Conservation (phyloP, 306 rosid genomes). For the Bauhinia variegata region DNA sequence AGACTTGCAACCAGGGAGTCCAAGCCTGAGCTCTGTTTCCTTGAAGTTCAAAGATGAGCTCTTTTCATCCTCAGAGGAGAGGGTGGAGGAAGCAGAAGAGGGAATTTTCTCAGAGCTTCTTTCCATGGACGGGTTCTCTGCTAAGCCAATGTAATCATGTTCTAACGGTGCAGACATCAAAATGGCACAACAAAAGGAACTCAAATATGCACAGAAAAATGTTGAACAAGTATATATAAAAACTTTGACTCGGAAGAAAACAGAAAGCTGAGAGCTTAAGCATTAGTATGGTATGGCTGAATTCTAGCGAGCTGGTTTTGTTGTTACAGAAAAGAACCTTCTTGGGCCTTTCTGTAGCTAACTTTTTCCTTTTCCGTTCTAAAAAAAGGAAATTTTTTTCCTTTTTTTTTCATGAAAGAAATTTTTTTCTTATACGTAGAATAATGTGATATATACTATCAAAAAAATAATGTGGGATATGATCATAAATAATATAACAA, state of each 20-base stretch:
- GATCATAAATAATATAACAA: not conserved
- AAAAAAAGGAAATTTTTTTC: not conserved
- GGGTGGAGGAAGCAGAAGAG: conserved; percentile 49
- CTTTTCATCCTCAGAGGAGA: conserved; percentile 52
- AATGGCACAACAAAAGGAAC: conserved; percentile 22
- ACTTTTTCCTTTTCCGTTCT: conserved; percentile 18
- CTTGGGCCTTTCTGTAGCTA: conserved; percentile 51
- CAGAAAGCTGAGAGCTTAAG: conserved; percentile 29
- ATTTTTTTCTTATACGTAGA: not conserved
- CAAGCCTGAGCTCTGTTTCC: conserved; percentile 93
- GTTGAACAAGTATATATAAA: conserved; percentile 1
- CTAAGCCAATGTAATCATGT: conserved; percentile 81
- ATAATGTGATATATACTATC: too few relatives aligned
- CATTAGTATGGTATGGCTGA: conserved; percentile 9
- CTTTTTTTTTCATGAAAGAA: too few relatives aligned
- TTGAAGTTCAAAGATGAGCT: conserved; percentile 61
- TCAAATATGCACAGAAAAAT: conserved; percentile 11
- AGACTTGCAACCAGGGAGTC: conserved; percentile 74
- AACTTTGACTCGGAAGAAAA: not conserved
- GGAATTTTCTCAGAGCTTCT: conserved; percentile 60
- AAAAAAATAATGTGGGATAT: not conserved
- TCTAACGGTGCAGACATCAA: conserved; percentile 71
- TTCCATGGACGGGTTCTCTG: conserved; percentile 65
- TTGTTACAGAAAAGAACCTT: conserved; percentile 60
- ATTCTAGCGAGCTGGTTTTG: conserved; percentile 45